These are phyloP conservation scores for Aureoboletus auriporus DNA, from an alignment of 768 basidiomycete genomes.

Conservation along the genomic window DNA sequence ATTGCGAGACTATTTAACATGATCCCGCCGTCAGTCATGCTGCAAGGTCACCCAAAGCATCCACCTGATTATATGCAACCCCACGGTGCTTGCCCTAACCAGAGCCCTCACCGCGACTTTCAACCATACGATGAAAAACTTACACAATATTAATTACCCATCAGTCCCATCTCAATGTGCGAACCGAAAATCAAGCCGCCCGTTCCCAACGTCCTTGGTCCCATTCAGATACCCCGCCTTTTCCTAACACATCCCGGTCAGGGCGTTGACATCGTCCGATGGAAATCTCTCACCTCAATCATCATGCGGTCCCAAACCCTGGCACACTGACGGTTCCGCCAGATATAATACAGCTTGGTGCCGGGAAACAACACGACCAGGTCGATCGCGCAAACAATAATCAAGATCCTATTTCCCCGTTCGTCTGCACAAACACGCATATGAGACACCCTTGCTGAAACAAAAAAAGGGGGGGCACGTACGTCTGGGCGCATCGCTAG, in stretches of 20 bases:
- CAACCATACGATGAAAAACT: too few relatives aligned
- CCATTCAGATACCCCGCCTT: slow-evolving; percentile 41
- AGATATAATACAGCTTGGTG: too few relatives aligned
- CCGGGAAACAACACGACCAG: slow-evolving; percentile 49
- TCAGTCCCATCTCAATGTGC: slow-evolving; percentile 50
- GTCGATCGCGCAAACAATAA: slow-evolving; percentile 49
- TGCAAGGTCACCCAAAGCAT: too few relatives aligned
- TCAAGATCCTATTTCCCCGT: slow-evolving; percentile 54
- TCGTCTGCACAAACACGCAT: slow-evolving; percentile 43
- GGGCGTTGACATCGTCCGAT: not conserved
- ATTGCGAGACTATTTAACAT: too few relatives aligned
- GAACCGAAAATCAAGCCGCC: slow-evolving; percentile 59
- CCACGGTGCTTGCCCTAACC: too few relatives aligned
- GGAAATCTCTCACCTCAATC: slow-evolving; percentile 31
- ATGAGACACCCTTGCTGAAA: too few relatives aligned
- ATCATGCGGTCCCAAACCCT: slow-evolving; percentile 59
- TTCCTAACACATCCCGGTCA: slow-evolving; percentile 43
- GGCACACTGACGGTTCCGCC: slow-evolving; percentile 48
- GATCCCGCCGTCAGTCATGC: too few relatives aligned
- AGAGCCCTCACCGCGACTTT: too few relatives aligned
- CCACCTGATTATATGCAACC: too few relatives aligned
- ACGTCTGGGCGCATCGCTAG: slow-evolving; percentile 57
- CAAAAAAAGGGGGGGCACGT: slow-evolving; percentile 14
- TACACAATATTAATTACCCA: too few relatives aligned
- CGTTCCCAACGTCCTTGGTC: slow-evolving; percentile 51